Evolutionary conservation across 805 yeast species (phyloP), one percentile per base, ranked within the genome.

Genomic region (Barnettozyma californica): DNA sequence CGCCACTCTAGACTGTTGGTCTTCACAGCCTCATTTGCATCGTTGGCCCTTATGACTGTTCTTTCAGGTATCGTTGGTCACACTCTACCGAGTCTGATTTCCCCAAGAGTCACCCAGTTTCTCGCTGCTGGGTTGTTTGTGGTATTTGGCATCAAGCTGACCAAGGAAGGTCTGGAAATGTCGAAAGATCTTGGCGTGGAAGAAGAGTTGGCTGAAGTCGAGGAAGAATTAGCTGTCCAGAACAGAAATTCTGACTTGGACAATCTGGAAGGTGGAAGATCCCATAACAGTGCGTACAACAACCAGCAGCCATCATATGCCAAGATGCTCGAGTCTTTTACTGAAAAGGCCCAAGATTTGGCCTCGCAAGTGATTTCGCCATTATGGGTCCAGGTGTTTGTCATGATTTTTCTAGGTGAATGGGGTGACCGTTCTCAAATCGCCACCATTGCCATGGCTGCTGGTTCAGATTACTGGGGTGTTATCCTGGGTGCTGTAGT

Each of bases 351-450:
- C 6, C 51, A 56, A 31, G 13, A 18, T 5, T 40, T 60, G 27
- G 42, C 57, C 7, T 45, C 59, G 1, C 39, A 40, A 9, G 68
- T 89, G 5, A 71, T 92, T 48, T 85, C 96, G 3, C 98, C 99
- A 4, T 70, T 83, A 9, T 94, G 96, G 91, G 84, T 90, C 55
- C 97, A 92, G 71, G 92, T 92, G 5, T 94, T 94, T 63, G 81
- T 81, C 46, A 92, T 94, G 98, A 88, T 96, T 5, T 94, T 94
- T 66, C 71, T 94, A 44, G 99, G 97, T 52, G 99, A 94, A 70
- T 90, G 98, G 95, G 99, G 99, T 45, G 99, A 94, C 68, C 82
- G 99, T 61, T 90, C 97, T 11, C 99, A 94, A 70, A 89, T 94
- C 48, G 96, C 97, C 40, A 94, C 97, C 31, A 90, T 94, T 60